phyloP scores from a whole-genome alignment of 208 protist species.

The Trypanosoma avium region DNA sequence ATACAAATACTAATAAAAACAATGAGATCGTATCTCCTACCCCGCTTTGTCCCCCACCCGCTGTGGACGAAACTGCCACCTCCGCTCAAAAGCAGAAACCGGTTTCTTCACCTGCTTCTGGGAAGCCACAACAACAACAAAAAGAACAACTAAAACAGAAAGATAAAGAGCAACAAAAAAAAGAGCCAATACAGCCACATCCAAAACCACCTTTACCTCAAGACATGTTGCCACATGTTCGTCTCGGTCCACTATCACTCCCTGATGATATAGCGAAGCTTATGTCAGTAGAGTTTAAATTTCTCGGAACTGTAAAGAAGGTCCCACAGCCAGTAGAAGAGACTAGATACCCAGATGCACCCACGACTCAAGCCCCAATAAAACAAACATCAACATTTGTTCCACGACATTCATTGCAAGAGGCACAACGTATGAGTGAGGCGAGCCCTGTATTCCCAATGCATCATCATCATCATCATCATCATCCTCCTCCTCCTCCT shows the following conservation, averaged over 20 bases:
- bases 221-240: constrained; percentile 12
- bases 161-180: not conserved
- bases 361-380: not conserved
- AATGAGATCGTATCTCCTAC: not conserved
- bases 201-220: no score
- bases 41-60: constrained; percentile 1
- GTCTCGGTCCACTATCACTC: constrained; percentile 40
- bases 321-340: constrained; percentile 11
- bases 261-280: constrained; percentile 35
- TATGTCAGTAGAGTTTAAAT: constrained; percentile 25
- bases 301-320: constrained; percentile 23
- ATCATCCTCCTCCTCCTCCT: constrained; percentile 25
- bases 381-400: not conserved
- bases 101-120: not conserved
- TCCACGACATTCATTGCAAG: constrained; percentile 5
- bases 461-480: constrained; percentile 21
- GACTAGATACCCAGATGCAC: not conserved
- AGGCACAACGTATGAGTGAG: not conserved
- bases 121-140: not conserved
- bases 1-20: not conserved
- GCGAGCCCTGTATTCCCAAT: not conserved
- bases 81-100: not conserved
- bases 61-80: not conserved
- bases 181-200: no score
- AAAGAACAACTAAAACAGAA: not conserved